A percentile compares a stretch with the other conserved stretches of the same genome.
phyloP scores from a whole-genome alignment of 163 green algal species.

The Chlamydomonas reinhardtii region DNA sequence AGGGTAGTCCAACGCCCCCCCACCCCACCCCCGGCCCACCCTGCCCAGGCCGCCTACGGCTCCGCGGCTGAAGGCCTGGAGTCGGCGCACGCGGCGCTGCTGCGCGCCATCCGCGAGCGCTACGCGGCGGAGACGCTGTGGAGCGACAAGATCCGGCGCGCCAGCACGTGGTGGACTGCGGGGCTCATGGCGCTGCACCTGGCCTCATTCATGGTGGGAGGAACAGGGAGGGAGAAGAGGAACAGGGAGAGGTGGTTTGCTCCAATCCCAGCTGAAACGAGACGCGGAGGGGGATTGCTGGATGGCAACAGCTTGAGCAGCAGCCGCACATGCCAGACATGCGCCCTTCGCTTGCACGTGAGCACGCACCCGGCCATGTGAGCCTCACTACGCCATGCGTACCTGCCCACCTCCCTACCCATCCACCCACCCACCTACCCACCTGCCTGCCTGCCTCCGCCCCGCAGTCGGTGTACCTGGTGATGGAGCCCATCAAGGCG shows the following conservation, averaged over 20 bases:
- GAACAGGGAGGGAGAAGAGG: too few species aligned
- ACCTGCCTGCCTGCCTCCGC: too few species aligned
- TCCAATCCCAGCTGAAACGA: too few species aligned
- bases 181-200: constrained; percentile 66
- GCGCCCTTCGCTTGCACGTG: too few species aligned
- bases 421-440: background rate
- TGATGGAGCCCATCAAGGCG: constrained; percentile 51
- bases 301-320: too few species aligned
- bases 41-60: constrained; percentile 25
- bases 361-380: too few species aligned
- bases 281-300: too few species aligned
- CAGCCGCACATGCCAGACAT: constrained; percentile 29
- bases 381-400: too few species aligned
- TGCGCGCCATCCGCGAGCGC: constrained; percentile 60
- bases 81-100: constrained; percentile 39
- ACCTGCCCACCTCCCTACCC: background rate
- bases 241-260: too few species aligned
- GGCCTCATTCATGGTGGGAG: constrained; percentile 56
- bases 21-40: too few species aligned
- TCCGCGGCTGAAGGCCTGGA: constrained; percentile 49
- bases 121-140: constrained; percentile 67
- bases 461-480: constrained; percentile 33
- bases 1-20: too few species aligned
- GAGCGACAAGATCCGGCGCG: constrained; percentile 67
- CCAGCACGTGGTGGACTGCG: constrained; percentile 68